Evolutionary conservation across 2,329 filamentous ascomycete genomes (phyloP), one percentile per base, ranked within the genome.

Genomic region (Neonectria magnoliae): DNA sequence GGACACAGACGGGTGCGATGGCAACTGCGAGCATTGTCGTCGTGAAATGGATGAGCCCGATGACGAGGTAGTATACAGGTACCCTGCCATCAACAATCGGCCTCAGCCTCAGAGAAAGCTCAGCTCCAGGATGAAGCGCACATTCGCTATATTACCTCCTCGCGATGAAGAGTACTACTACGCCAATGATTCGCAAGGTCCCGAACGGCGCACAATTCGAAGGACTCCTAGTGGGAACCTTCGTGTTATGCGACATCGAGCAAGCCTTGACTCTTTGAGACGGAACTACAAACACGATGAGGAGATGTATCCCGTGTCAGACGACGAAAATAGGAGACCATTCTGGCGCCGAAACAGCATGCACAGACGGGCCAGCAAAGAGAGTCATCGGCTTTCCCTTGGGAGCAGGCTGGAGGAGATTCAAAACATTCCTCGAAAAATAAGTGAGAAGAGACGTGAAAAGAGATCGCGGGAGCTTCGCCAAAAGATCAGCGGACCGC

Each of bases 141-240:
- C 88, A 0, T 89, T 90, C 79, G 83, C 88, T 13, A 88, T 90
- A 29, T 72, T 90, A 52, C 88, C 88, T 0, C 68, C 82, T n/a
- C 79, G 80, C 3, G 77, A 82, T 25, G 79, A 81, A 62, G 78
- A 80, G 59, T 68, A 66, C 13, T 73, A 75, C 52, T 64, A 72
- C 20, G 68, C 70, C 8, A 73, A 77, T 57, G 77, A 81, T 14
- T 75, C 72, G 27, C 73, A 79, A 31, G 77, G 77, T 3, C 79
- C 82, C 1, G 85, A 89, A 44, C 84, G 87, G 4, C 83, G 87
- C 27, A 89, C 84, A 2, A 88, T 90, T 64, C 82, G 83, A 50
- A 83, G 87, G 54, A 88, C 86, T 7, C 80, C 85, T 5, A 90
- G 87, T 68, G 88, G 88, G 1, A 90, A 85, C 65, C 76, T 90